Percentiles rank a stretch among this genome's conserved stretches.
phyloP scores from a whole-genome alignment of 1,139 yeast species.

The Kodamaea arcana region DNA sequence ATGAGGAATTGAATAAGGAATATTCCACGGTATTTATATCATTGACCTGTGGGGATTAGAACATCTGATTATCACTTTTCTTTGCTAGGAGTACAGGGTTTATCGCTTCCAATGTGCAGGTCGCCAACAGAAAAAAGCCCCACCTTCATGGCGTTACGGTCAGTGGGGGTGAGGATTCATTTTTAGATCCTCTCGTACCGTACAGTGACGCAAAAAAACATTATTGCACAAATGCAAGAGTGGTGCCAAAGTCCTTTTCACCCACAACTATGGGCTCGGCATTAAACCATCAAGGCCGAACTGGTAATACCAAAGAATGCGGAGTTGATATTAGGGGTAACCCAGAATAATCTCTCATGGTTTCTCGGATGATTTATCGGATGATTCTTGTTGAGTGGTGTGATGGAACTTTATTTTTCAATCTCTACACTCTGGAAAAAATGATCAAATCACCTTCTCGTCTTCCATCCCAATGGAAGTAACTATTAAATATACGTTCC shows the following conservation, averaged over 20 bases:
- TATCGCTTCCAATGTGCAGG: not conserved
- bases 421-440: slow-evolving; percentile 24
- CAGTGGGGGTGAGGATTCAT: not conserved
- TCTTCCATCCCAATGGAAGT: slow-evolving; percentile 83
- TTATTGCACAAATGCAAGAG: no score
- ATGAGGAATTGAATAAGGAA: not conserved
- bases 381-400: no score
- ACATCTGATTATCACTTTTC: not conserved
- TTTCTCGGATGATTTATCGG: no score
- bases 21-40: not conserved
- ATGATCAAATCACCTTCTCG: slow-evolving; percentile 76
- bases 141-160: not conserved
- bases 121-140: not conserved
- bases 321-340: no score
- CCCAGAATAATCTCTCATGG: no score
- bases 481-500: slow-evolving; percentile 66
- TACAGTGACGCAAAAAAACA: no score
- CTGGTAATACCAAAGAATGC: no score
- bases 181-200: no score
- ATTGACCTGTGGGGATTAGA: not conserved
- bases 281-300: no score
- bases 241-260: no score
- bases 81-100: not conserved
- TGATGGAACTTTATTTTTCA: no score
- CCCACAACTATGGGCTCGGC: no score